Base-by-base conservation (phyloP, 164 flowering plant species). In the Stephania yunnanensis region DNA sequence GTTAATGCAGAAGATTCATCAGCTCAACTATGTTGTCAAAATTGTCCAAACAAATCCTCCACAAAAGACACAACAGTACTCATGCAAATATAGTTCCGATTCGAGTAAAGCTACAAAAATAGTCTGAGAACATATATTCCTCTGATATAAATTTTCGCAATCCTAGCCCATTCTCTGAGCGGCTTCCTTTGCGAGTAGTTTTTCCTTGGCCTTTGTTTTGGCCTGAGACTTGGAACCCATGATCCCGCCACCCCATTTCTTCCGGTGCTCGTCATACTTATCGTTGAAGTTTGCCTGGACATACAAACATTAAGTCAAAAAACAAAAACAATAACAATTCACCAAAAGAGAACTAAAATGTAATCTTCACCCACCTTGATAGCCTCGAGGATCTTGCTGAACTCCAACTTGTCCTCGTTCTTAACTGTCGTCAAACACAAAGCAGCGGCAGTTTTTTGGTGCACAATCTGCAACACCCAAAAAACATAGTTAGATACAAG, bases 211-310 rank as follows among this genome's bases (percentile, higher is more conserved):
- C 84, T 89, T 92, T 61, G 91, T 89, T 61, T 83, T 92, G 55
- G 97, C 97, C 80, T 88, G 92, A 3, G 97, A 92, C 63, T 92
- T 90, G 46, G 91, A 86, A 10, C 97, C 94, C 94, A 90, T 92
- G 75, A 92, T 83, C 5, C 97, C 97, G 46, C 97, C 97, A 8
- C 97, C 94, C 94, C 94, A 92, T 83, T 89, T 91, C 88, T 91
- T 91, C 31, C 92, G 79, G 79, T 82, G 58, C 82, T 90, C 96
- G 1, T 91, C 97, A 50, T 81, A 91, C 82, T 79, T 79, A 22
- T 79, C 81, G 11, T 79, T 79, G 67, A 79, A 79, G 66, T 79
- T 79, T 6, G 81, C 81, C 81, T 76, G 55, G 12, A 50, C 12
- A 71, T 19, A 61, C 53, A 20, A 46, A 10, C 64, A 66, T 13